Evolutionary conservation across 139 green algal genomes (phyloP).

Genomic region (Chlamydomonas sp.): DNA sequence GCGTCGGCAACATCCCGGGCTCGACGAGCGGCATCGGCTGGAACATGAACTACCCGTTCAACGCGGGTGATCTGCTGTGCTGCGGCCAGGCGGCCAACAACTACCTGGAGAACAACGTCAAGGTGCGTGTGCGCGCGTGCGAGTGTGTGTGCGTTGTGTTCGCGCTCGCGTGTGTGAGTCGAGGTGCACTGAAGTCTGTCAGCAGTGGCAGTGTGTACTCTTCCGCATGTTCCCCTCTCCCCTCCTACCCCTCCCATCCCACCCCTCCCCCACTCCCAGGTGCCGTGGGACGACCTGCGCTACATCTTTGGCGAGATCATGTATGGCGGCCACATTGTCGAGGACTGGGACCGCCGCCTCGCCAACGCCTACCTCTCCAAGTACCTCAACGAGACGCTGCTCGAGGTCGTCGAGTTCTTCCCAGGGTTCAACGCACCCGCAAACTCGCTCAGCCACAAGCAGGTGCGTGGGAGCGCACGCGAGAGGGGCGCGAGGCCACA

Average conservation of each 20-base stretch:
- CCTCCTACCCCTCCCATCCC: background rate
- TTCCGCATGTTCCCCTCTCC: no score
- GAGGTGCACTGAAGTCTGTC: background rate
- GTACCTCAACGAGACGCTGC: constrained; percentile 72
- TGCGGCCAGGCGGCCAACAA: constrained; percentile 76
- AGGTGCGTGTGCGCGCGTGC: constrained; percentile 33
- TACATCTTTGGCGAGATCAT: constrained; percentile 97
- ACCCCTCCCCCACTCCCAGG: constrained; percentile 18
- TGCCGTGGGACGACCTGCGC: constrained; percentile 78
- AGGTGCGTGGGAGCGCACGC: no score
- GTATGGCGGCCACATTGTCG: constrained; percentile 92
- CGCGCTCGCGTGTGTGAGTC: background rate
- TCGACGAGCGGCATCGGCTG: constrained; percentile 75
- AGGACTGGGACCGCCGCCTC: constrained; percentile 87
- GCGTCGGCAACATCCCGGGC: constrained; percentile 77
- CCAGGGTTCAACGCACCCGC: constrained; percentile 59
- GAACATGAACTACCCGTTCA: constrained; percentile 97
- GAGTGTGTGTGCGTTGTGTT: background rate
- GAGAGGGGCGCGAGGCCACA: no score
- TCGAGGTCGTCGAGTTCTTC: constrained; percentile 78
- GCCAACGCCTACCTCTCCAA: constrained; percentile 44
- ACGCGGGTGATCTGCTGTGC: constrained; percentile 81
- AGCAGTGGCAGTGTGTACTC: background rate
- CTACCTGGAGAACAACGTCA: constrained; percentile 84
- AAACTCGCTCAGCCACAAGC: constrained; percentile 56